These are phyloP conservation scores for Neltuma alba DNA, from an alignment of 306 rosid species.

Conservation along the genomic window DNA sequence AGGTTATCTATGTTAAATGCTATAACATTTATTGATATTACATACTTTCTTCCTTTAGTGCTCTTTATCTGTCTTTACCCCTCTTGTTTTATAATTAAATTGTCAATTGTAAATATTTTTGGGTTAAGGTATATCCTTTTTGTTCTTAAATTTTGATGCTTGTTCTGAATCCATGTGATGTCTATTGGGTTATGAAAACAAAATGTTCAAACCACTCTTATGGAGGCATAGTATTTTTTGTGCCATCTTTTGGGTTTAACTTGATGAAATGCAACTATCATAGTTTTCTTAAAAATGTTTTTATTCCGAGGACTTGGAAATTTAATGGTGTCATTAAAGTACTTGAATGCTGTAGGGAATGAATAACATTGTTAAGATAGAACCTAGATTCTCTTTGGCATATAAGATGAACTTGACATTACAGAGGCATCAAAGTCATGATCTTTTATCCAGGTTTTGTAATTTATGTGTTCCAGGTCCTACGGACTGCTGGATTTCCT, in stretches of 20 bases:
- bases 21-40: slow-evolving; percentile 17
- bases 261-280: neutral
- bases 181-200: neutral
- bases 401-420: neutral
- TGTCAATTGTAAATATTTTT: slow-evolving; percentile 3
- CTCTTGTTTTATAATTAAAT: neutral
- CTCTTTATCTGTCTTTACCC: neutral
- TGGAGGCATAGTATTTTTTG: neutral
- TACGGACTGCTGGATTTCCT: neutral
- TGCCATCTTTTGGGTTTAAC: slow-evolving; percentile 1
- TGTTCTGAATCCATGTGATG: slow-evolving; percentile 5
- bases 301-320: neutral
- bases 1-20: slow-evolving; percentile 59
- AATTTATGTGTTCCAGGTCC: neutral
- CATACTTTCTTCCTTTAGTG: neutral
- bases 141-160: neutral
- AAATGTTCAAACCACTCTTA: slow-evolving; percentile 12
- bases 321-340: neutral
- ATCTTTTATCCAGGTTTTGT: neutral
- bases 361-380: neutral
- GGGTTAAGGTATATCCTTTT: slow-evolving; percentile 9
- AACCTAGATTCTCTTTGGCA: neutral
- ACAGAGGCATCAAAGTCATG: neutral
- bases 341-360: slow-evolving; percentile 3
- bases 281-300: neutral